Percentiles rank a stretch among this genome's conserved stretches.
These are phyloP conservation scores for Endoconidiophora polonica DNA, from an alignment of 2,329 filamentous ascomycete genomes.

Conservation along the genomic window DNA sequence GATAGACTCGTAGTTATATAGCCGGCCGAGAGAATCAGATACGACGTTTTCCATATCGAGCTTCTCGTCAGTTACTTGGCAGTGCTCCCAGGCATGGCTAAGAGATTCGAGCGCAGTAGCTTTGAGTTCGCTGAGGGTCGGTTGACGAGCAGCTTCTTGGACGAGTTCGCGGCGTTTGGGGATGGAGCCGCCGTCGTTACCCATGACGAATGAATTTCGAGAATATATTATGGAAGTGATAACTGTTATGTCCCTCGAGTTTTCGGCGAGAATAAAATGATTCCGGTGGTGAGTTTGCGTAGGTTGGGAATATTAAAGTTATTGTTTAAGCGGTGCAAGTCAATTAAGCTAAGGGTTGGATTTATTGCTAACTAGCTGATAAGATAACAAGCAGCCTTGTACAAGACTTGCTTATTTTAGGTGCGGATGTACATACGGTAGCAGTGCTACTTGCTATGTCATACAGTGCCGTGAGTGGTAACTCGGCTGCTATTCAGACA, in stretches of 20 bases:
- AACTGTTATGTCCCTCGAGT: not conserved
- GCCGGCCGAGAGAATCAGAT: slow-evolving; percentile 64
- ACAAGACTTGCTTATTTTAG: not conserved
- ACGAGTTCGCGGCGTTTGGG: slow-evolving; percentile 92
- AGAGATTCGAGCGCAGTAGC: slow-evolving; percentile 73
- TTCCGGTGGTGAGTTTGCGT: not conserved
- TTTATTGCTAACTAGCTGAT: not conserved
- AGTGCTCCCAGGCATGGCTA: slow-evolving; percentile 71
- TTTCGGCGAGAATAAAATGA: not conserved
- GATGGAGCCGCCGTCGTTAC: slow-evolving; percentile 94
- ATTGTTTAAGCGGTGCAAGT: not conserved
- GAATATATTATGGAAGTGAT: not conserved
- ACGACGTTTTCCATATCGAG: slow-evolving; percentile 58
- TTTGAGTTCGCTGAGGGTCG: slow-evolving; percentile 74
- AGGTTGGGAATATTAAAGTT: not conserved
- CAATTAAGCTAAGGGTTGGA: not conserved
- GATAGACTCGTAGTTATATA: slow-evolving; percentile 92
- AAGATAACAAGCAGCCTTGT: not conserved
- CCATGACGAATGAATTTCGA: slow-evolving; percentile 43
- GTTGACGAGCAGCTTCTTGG: slow-evolving; percentile 72
- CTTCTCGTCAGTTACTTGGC: slow-evolving; percentile 65
- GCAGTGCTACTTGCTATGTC: not conserved
- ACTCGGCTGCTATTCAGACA: not conserved
- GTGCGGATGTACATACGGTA: not conserved
- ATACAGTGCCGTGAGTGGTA: not conserved